Conservation (phyloP, 495 filamentous ascomycete genomes). For the Gamarada debralockiae region DNA sequence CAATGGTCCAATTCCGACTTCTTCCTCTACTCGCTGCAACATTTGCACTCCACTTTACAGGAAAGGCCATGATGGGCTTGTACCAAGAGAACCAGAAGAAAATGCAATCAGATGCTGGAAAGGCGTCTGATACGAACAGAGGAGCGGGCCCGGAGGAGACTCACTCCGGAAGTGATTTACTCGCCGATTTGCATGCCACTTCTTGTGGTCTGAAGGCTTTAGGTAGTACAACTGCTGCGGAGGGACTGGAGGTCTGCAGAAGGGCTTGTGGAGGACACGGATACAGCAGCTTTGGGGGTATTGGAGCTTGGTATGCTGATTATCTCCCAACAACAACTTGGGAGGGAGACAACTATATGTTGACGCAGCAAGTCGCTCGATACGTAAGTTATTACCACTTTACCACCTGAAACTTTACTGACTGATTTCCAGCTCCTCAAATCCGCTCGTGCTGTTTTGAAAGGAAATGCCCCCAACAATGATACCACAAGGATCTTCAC, state of each 20-base stretch:
- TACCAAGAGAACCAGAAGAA: conserved; percentile 62
- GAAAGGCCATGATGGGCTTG: conserved; percentile 61
- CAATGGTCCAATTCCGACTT: conserved; percentile 69
- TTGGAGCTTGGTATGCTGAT: conserved; percentile 63
- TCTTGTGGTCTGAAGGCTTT: conserved; percentile 71
- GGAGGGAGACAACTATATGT: conserved; percentile 74
- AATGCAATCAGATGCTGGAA: conserved; percentile 41
- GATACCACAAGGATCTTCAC: conserved; percentile 44
- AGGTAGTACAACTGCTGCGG: conserved; percentile 61
- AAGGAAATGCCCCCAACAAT: conserved; percentile 35
- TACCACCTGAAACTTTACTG: neutral
- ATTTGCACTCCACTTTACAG: conserved; percentile 72
- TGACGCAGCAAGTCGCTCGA: conserved; percentile 73
- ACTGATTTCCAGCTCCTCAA: conserved; percentile 28
- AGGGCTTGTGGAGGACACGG: conserved; percentile 74
- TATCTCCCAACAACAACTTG: conserved; percentile 66
- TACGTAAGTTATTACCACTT: conserved; percentile 34
- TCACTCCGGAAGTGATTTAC: conserved; percentile 56
- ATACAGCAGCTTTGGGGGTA: conserved; percentile 65
- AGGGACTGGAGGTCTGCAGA: conserved; percentile 66
- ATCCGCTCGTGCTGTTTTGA: conserved; percentile 54
- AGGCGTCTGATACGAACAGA: conserved; percentile 37
- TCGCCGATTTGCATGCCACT: conserved; percentile 70
- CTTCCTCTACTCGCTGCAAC: conserved; percentile 68
- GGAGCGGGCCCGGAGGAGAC: conserved; percentile 65